phyloP scores from a whole-genome alignment of 2,329 filamentous ascomycete species.

The Chrysoporthe deuterocubensis region DNA sequence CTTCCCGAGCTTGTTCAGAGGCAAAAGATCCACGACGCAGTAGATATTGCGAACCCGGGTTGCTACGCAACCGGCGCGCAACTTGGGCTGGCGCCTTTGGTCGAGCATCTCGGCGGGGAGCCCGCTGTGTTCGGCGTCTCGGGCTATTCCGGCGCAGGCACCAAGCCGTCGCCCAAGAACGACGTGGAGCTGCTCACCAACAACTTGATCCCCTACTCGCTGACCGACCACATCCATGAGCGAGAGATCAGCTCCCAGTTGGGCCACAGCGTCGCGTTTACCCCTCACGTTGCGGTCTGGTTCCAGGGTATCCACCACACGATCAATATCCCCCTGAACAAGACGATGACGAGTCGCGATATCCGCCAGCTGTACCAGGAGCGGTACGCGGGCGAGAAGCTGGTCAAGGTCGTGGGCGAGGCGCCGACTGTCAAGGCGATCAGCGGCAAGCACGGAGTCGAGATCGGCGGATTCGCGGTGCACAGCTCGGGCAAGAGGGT shows the following conservation, averaged over 20 bases:
- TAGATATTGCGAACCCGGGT: conserved; percentile 87
- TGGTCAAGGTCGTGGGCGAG: conserved; percentile 91
- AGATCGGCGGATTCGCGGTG: conserved; percentile 93
- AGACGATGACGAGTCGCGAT: conserved; percentile 87
- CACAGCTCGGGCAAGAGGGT: conserved; percentile 87
- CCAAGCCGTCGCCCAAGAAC: conserved; percentile 93
- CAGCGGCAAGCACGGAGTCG: conserved; percentile 81
- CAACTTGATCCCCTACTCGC: conserved; percentile 88
- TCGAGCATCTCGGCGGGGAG: conserved; percentile 75
- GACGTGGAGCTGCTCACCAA: conserved; percentile 80
- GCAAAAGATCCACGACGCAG: conserved; percentile 75
- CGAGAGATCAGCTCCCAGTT: conserved; percentile 83
- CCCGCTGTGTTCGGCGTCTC: conserved; percentile 89
- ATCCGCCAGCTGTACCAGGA: conserved; percentile 96
- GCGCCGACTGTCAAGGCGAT: conserved; percentile 85
- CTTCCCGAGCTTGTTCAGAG: conserved; percentile 84
- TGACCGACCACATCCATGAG: conserved; percentile 96
- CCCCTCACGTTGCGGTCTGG: conserved; percentile 94
- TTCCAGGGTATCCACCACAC: conserved; percentile 95
- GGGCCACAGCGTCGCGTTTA: conserved; percentile 76
- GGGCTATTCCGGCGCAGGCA: conserved; percentile 93
- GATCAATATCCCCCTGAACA: conserved; percentile 84
- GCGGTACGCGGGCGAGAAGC: conserved; percentile 91
- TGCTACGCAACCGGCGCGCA: conserved; percentile 96
- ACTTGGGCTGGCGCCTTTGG: conserved; percentile 81